phyloP scores from a whole-genome alignment of 2,329 filamentous ascomycete species.

The Daldinia sp. region DNA sequence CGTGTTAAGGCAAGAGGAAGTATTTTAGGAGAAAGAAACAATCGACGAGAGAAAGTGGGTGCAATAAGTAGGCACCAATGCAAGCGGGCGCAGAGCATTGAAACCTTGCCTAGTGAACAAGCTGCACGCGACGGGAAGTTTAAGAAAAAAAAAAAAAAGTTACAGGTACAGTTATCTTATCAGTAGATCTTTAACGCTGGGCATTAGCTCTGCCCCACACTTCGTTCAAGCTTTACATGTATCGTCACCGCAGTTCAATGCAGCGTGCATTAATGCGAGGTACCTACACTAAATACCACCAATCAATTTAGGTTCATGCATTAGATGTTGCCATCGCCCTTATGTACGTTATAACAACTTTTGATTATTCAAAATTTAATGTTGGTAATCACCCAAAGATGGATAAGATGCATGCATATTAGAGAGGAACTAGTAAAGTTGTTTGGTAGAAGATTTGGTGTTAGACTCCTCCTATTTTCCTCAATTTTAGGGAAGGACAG shows the following conservation, averaged over 20 bases:
- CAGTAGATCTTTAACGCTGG: not conserved
- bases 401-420: too few relatives aligned
- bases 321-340: not conserved
- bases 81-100: not conserved
- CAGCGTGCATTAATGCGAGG: not conserved
- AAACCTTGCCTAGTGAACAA: not conserved
- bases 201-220: not conserved
- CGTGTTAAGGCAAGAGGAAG: not conserved
- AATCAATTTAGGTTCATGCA: not conserved
- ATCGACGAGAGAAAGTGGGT: not conserved
- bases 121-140: not conserved
- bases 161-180: conserved; percentile 3
- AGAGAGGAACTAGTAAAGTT: too few relatives aligned
- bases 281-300: not conserved
- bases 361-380: too few relatives aligned
- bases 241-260: not conserved
- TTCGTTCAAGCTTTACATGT: not conserved
- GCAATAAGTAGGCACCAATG: not conserved
- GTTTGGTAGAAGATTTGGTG: too few relatives aligned
- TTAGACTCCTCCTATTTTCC: too few relatives aligned
- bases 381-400: too few relatives aligned
- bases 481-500: too few relatives aligned
- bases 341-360: not conserved
- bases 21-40: not conserved
- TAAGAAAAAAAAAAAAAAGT: not conserved